Conservation (phyloP, 176 grass and related monocot genomes). For the Raddia guianensis region DNA sequence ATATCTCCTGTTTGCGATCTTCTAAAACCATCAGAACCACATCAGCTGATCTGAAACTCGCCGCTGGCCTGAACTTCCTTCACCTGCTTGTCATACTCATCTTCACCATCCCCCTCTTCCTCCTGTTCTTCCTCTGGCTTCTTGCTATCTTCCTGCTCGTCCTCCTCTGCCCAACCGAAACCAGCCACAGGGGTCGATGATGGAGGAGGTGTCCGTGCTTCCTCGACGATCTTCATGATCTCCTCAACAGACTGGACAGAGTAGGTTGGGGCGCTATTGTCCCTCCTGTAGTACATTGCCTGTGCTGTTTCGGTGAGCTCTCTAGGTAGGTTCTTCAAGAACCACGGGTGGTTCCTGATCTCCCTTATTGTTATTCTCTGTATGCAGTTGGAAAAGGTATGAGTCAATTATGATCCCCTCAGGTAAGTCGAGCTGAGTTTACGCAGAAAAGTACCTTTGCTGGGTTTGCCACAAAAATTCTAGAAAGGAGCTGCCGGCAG, state of each 20-base stretch:
- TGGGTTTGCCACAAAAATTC: slow-evolving; percentile 77
- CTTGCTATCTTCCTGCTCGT: slow-evolving; percentile 65
- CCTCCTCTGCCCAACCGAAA: slow-evolving; percentile 69
- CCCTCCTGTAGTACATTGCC: slow-evolving; percentile 80
- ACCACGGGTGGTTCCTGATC: slow-evolving; percentile 90
- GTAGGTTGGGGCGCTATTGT: slow-evolving; percentile 56
- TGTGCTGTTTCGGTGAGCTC: slow-evolving; percentile 72
- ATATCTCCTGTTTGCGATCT: slow-evolving; percentile 24
- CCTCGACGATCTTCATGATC: slow-evolving; percentile 79
- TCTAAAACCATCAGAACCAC: not conserved
- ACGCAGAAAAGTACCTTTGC: slow-evolving; percentile 50
- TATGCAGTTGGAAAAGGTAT: slow-evolving; percentile 15
- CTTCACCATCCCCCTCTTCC: slow-evolving; percentile 64
- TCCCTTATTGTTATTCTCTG: slow-evolving; percentile 93
- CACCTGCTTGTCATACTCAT: slow-evolving; percentile 79
- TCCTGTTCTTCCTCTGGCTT: slow-evolving; percentile 47
- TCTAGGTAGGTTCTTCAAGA: slow-evolving; percentile 89
- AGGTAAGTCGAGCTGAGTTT: not conserved
- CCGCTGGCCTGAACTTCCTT: slow-evolving; percentile 76
- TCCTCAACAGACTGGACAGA: slow-evolving; percentile 76
- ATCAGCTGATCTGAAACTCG: slow-evolving; percentile 57
- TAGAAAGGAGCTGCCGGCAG: slow-evolving; percentile 69
- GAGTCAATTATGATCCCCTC: not conserved
- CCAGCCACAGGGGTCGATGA: slow-evolving; percentile 53
- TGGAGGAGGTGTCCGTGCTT: slow-evolving; percentile 55